Evolutionary conservation across 768 basidiomycete genomes (phyloP), one percentile per base, ranked within the genome.

Genomic region (Calocybe gangraenosa): DNA sequence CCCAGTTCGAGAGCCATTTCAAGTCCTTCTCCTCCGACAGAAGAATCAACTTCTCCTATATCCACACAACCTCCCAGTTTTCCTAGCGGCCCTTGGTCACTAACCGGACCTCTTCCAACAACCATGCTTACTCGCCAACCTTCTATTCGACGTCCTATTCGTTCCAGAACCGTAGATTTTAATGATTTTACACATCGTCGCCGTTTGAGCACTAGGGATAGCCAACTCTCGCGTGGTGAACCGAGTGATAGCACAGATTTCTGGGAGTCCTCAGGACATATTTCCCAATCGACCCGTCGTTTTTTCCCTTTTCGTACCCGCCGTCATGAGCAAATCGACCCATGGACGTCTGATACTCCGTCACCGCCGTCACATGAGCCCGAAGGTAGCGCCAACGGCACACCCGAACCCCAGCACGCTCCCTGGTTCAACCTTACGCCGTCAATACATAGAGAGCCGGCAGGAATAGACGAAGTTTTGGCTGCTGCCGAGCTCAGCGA

Each of bases 151-250:
- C 82, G 83, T 18, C 70, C 78, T 1, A 55, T 66, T 23, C 68
- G 74, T 3, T 72, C 74, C 21, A 68, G 84, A 25, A 69, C 77
- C 11, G 70, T 78, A 11, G 85, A 88, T 50, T 87, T 89, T 60
- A 81, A 74, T 56, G 86, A 88, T 20, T 87, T 84, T 50, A 82
- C 85, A 0, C 61, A 76, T 18, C 79, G 79, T 10, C 78, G 86
- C 22, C 76, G 87, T 41, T 76, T 76, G 14, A 65, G 68, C 3
- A 76, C 61, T 19, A 64, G 76, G 37, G 71, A 74, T 11, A 43
- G 62, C 2, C 37, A 58, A 9, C 51, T 52, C 32, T 38, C 58
- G 10, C 60, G 63, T 32, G 49, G 58, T 25, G 68, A 66, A 34
- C 48, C 55, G 14, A 45, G 54, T 15, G 65, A 66, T 18, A 54